phyloP scores from a whole-genome alignment of 2,329 filamentous ascomycete species.

The Ilyonectria destructans region DNA sequence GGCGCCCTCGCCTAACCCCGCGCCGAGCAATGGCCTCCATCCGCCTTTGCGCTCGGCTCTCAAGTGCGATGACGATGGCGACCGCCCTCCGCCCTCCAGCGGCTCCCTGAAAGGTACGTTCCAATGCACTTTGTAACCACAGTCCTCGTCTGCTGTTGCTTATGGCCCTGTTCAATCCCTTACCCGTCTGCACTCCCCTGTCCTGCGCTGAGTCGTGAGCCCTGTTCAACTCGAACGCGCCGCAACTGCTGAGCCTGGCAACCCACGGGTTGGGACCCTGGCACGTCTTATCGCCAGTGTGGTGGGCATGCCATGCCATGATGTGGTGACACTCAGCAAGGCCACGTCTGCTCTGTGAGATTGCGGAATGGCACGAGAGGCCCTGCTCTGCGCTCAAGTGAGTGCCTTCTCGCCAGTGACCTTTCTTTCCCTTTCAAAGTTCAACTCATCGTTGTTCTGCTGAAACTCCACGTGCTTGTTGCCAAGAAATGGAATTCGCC shows the following conservation, averaged over 20 bases:
- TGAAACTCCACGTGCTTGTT: conserved; percentile 21
- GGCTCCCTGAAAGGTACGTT: conserved; percentile 63
- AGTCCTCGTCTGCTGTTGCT: conserved; percentile 17
- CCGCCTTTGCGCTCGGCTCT: conserved; percentile 61
- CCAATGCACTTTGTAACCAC: conserved; percentile 1
- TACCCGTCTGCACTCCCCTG: conserved; percentile 19
- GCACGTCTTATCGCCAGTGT: conserved; percentile 33
- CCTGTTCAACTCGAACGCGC: conserved; percentile 30
- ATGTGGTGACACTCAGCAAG: conserved; percentile 25
- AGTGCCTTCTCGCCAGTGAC: conserved; percentile 24
- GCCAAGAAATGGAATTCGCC: conserved; percentile 15
- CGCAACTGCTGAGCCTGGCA: conserved; percentile 26
- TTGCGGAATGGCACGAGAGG: conserved; percentile 11
- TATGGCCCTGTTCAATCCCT: conserved; percentile 4
- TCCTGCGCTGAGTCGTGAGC: conserved; percentile 27
- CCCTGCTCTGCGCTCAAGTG: conserved; percentile 28
- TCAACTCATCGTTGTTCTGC: conserved; percentile 1
- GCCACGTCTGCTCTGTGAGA: conserved; percentile 19
- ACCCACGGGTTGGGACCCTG: conserved; percentile 25
- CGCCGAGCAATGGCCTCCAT: conserved; percentile 41
- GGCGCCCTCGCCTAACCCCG: conserved; percentile 39
- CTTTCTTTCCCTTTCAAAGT: conserved; percentile 4
- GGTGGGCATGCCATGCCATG: conserved; percentile 32
- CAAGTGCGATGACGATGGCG: conserved; percentile 62
- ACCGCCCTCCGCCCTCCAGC: conserved; percentile 56